Base-by-base conservation (phyloP, 2,329 filamentous ascomycete species). In the Calonectria naviculata region DNA sequence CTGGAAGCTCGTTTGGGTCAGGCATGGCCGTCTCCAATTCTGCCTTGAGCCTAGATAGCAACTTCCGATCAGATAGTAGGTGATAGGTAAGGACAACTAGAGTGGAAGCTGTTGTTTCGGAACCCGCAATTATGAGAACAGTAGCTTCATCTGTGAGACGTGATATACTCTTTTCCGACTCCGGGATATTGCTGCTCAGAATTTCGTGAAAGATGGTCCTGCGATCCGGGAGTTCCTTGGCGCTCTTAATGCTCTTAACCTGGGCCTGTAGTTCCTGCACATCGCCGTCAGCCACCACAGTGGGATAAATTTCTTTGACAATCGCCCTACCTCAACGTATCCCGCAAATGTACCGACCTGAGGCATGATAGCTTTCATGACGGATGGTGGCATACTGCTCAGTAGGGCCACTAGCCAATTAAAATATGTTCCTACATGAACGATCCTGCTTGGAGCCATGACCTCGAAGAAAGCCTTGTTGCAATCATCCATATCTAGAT, bases 81-180 rank as follows among this genome's bases (percentile, higher is more conserved):
- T 84, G 71, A 74, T 81, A 86, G 2, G 80, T 80, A 15, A 82
- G 74, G 1, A 82, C 74, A 0, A 79, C 73, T 21, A 87, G 73
- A 0, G 80, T 78, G 70, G 78, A 80, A 9, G 80, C 79, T 0
- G 79, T 82, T 0, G 84, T 86, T 28, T 85, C 80, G 10, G 83
- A 83, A 1, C 83, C 85, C 1, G 84, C 84, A 6, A 78, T 75
- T 12, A 82, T 74, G 0, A 84, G 66, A 0, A 80, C 72, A n/a
- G 78, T 60, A 6, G 80, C 80, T 31, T 86, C 84, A 8, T 81
- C 75, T 4, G 74, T 74, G 5, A 85, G 73, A 0, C 84, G 79
- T 1, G 46, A 24, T 0, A 77, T 58, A 0, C 75, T 70, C 71
- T 85, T 86, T 44, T 84, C 83, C 0, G 71, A 38, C 0, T 68